Evolutionary conservation across 2,329 filamentous ascomycete genomes (phyloP).

Genomic region (Chalaropsis ovoidea): DNA sequence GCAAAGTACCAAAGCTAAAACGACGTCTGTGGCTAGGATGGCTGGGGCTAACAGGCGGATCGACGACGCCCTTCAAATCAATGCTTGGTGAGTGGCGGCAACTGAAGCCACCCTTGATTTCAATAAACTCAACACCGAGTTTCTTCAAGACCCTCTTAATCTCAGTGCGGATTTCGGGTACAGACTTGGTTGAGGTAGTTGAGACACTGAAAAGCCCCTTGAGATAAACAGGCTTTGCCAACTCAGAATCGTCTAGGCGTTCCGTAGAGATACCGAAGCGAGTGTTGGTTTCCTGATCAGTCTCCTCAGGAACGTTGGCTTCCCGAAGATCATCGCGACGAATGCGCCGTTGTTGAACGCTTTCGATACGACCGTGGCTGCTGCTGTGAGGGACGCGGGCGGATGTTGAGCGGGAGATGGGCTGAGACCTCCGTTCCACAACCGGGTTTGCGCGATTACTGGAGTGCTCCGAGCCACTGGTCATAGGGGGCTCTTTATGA

Average conservation of each 20-base stretch:
- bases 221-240: conserved; percentile 86
- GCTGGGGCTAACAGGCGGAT: conserved; percentile 47
- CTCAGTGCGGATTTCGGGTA: conserved; percentile 74
- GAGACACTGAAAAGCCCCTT: conserved; percentile 96
- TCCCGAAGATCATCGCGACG: conserved; percentile 57
- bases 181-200: conserved; percentile 85
- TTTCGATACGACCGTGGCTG: conserved; percentile 79
- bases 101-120: conserved; percentile 88
- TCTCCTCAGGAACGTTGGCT: conserved; percentile 80
- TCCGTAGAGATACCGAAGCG: conserved; percentile 50
- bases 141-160: conserved; percentile 82
- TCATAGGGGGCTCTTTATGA: conserved; percentile 56
- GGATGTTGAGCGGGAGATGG: conserved; percentile 50
- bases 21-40: conserved; percentile 57
- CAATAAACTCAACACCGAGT: conserved; percentile 78
- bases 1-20: conserved; percentile 70
- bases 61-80: conserved; percentile 63
- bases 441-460: conserved; percentile 45
- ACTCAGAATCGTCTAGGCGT: conserved; percentile 56
- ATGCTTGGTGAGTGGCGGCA: conserved; percentile 86
- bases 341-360: conserved; percentile 75
- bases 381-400: conserved; percentile 71
- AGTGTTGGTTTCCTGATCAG: conserved; percentile 58
- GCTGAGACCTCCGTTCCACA: conserved; percentile 42
- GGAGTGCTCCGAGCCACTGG: conserved; percentile 71